These are phyloP conservation scores for Maudiozyma turicensis DNA, from an alignment of 805 yeast species.

Conservation along the genomic window DNA sequence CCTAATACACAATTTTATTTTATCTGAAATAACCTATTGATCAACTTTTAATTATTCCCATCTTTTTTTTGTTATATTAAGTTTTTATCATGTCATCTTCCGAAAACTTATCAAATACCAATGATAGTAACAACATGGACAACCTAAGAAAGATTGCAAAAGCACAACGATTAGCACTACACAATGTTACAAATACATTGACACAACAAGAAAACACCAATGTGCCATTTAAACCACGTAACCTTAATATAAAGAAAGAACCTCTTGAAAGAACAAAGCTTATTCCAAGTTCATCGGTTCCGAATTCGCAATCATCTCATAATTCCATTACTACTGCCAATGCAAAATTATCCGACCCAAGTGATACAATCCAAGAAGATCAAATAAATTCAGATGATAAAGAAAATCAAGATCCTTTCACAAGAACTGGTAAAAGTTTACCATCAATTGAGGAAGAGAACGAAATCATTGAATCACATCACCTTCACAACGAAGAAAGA, in stretches of 20 bases:
- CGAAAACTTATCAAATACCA: slow-evolving; percentile 2
- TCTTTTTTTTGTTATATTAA: neutral
- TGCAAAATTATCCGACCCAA: neutral
- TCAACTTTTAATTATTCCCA: no score
- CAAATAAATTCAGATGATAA: slow-evolving; percentile 11
- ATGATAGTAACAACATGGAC: slow-evolving; percentile 1
- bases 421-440: slow-evolving; percentile 5
- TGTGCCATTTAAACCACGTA: slow-evolving; percentile 8
- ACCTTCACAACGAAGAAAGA: neutral
- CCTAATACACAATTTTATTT: neutral
- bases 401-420: slow-evolving; percentile 20
- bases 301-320: neutral
- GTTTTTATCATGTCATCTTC: slow-evolving; percentile 2
- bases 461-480: slow-evolving; percentile 1
- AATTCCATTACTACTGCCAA: neutral
- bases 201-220: slow-evolving; percentile 16
- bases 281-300: neutral
- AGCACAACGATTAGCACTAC: slow-evolving; percentile 26
- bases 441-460: slow-evolving; percentile 16
- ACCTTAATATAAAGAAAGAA: slow-evolving; percentile 8
- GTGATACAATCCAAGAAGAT: neutral
- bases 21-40: neutral
- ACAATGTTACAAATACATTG: slow-evolving; percentile 29
- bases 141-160: slow-evolving; percentile 10
- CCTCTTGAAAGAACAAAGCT: neutral